Percentiles rank a stretch among this genome's conserved stretches.
Evolutionary conservation across 768 basidiomycete genomes (phyloP).

Genomic region (Suillus subalutaceus): DNA sequence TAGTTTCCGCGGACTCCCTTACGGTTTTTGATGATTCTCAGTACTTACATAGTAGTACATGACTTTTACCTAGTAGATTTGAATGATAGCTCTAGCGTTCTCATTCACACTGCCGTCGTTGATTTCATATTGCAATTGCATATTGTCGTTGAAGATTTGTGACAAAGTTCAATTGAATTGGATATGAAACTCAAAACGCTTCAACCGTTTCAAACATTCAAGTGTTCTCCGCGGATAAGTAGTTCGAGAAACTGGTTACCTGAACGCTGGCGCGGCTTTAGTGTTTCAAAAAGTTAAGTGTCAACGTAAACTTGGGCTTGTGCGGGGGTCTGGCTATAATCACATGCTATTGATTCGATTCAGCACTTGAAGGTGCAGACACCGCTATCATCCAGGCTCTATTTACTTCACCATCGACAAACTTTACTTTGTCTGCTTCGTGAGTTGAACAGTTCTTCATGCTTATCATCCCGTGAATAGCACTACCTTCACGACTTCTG

Average conservation of each 20-base stretch:
- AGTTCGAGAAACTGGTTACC: background rate
- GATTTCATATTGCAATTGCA: conserved; percentile 2
- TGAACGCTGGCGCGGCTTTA: background rate
- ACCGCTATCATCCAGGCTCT: background rate
- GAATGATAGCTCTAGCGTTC: conserved; percentile 25
- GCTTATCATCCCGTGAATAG: conserved; percentile 3
- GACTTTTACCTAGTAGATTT: conserved; percentile 16
- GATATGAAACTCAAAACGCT: background rate
- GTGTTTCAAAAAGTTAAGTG: background rate
- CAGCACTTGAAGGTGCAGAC: background rate
- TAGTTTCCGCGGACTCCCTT: conserved; percentile 32
- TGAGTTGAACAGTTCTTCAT: background rate
- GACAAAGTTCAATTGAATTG: background rate
- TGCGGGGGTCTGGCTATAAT: background rate
- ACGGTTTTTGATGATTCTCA: conserved; percentile 23
- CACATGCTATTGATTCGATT: background rate
- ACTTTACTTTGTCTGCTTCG: background rate
- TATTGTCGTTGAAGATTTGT: background rate
- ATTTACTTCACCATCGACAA: background rate
- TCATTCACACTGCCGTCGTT: background rate
- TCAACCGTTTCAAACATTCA: background rate
- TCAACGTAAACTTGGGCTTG: background rate
- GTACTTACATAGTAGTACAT: conserved; percentile 7
- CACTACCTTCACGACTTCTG: background rate
- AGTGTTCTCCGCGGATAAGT: background rate